Conservation (phyloP, 441 rosid genomes). For the Capsella rubella region DNA sequence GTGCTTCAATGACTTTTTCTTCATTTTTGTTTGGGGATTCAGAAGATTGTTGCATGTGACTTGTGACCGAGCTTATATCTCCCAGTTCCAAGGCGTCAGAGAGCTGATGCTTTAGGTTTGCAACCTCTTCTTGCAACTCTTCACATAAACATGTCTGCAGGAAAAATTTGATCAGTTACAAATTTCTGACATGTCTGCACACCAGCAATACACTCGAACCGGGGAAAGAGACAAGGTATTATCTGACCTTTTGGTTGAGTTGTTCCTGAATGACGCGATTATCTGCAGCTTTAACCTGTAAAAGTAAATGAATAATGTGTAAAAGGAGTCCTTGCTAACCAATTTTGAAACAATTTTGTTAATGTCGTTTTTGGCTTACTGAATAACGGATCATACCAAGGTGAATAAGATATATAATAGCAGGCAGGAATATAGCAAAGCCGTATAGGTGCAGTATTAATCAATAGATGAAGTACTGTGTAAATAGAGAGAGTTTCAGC, state of each 20-base stretch:
- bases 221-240: slow-evolving; percentile 7
- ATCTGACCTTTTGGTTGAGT: slow-evolving; percentile 80
- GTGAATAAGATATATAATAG: background rate
- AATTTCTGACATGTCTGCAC: slow-evolving; percentile 22
- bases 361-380: background rate
- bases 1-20: slow-evolving; percentile 39
- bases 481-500: slow-evolving; percentile 40
- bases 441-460: slow-evolving; percentile 15
- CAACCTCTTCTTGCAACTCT: slow-evolving; percentile 74
- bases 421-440: slow-evolving; percentile 6
- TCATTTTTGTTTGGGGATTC: slow-evolving; percentile 23
- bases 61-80: slow-evolving; percentile 36
- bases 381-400: background rate
- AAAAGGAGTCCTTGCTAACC: background rate
- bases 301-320: slow-evolving; percentile 32
- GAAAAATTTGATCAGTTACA: slow-evolving; percentile 43
- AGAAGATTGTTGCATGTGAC: slow-evolving; percentile 34
- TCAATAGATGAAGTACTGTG: slow-evolving; percentile 9
- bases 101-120: slow-evolving; percentile 81
- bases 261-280: slow-evolving; percentile 95
- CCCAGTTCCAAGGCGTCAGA: slow-evolving; percentile 62
- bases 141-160: slow-evolving; percentile 79
- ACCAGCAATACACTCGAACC: slow-evolving; percentile 1
- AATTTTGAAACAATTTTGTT: background rate
- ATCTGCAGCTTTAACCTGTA: slow-evolving; percentile 93